Percentiles rank a stretch among this genome's conserved stretches.
Conservation (phyloP, 225 moss, liverwort and hornwort genomes). For the Pseudisothecium myosuroides region DNA sequence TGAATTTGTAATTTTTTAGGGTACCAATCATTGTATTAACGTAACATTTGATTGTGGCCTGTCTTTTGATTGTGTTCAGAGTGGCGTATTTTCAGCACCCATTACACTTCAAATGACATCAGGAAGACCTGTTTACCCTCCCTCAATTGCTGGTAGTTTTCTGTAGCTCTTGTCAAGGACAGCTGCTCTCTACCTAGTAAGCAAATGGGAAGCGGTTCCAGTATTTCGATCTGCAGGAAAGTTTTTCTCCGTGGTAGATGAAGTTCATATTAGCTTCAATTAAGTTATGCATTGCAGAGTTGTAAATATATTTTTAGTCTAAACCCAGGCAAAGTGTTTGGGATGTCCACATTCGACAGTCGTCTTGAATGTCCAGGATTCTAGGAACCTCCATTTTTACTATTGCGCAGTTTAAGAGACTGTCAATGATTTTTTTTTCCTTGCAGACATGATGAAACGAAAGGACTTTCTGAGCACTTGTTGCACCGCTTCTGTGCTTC, state of each 20-base stretch:
- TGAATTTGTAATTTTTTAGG: background rate
- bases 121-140: constrained; percentile 1
- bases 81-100: background rate
- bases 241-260: background rate
- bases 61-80: background rate
- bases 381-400: background rate
- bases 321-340: background rate
- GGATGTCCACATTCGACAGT: background rate
- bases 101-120: background rate
- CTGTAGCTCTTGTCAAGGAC: background rate
- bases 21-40: background rate
- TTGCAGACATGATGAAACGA: background rate
- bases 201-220: background rate
- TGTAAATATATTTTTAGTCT: background rate
- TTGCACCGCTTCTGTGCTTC: background rate
- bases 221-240: background rate
- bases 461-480: background rate
- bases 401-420: background rate
- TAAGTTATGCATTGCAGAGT: background rate
- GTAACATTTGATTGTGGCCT: background rate
- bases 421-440: background rate
- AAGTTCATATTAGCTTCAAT: background rate
- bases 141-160: background rate
- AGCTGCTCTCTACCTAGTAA: background rate
- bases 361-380: background rate